A percentile compares a stretch with the other conserved stretches of the same genome.
These are phyloP conservation scores for Phytopythium helicoides DNA, from an alignment of 352 stramenopile species.

Conservation along the genomic window DNA sequence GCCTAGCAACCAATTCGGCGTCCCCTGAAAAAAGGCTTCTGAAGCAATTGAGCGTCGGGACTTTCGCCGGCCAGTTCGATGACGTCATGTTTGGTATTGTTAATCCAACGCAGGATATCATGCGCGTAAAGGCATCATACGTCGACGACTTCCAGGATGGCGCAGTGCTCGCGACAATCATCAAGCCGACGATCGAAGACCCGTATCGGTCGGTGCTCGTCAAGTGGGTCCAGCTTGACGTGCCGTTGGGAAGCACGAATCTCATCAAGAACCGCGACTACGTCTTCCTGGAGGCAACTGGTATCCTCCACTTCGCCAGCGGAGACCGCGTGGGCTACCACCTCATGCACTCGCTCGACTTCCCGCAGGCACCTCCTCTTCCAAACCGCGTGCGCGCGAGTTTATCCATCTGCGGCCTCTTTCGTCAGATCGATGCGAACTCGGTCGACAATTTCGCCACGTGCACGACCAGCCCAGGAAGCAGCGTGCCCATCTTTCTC, in stretches of 20 bases:
- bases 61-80: slow-evolving; percentile 24
- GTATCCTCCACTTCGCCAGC: slow-evolving; percentile 27
- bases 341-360: slow-evolving; percentile 13
- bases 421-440: slow-evolving; percentile 37
- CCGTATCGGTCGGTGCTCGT: slow-evolving; percentile 43
- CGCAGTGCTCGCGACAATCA: slow-evolving; percentile 34
- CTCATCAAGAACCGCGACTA: slow-evolving; percentile 42
- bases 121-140: slow-evolving; percentile 44
- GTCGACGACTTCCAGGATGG: slow-evolving; percentile 36
- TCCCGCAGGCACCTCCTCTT: slow-evolving; percentile 9
- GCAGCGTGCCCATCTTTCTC: slow-evolving; percentile 25
- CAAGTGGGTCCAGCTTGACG: slow-evolving; percentile 35
- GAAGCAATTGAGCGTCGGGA: slow-evolving; percentile 28
- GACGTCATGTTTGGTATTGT: slow-evolving; percentile 38
- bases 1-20: not conserved
- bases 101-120: slow-evolving; percentile 28
- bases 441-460: slow-evolving; percentile 43
- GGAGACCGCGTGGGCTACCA: slow-evolving; percentile 27
- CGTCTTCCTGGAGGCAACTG: slow-evolving; percentile 47
- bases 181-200: slow-evolving; percentile 40
- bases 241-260: slow-evolving; percentile 17
- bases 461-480: slow-evolving; percentile 22
- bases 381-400: slow-evolving; percentile 35
- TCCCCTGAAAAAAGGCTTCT: not conserved
- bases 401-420: slow-evolving; percentile 51